Evolutionary conservation across 208 protist species (phyloP).

Genomic region (Histomonas meleagridis): DNA sequence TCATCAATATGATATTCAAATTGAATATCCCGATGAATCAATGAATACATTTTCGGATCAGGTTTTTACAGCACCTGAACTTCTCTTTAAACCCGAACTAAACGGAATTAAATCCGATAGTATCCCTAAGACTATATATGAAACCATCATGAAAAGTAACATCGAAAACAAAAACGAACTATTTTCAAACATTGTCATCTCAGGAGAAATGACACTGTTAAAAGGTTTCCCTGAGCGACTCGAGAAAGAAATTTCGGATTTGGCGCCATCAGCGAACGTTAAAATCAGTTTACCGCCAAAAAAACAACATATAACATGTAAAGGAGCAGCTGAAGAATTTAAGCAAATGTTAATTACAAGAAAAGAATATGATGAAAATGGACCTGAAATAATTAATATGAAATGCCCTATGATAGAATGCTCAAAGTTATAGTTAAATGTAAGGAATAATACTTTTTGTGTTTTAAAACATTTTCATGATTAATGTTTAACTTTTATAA

Average conservation of each 20-base stretch:
- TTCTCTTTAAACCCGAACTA: conserved; percentile 57
- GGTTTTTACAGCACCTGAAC: conserved; percentile 60
- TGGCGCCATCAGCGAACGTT: conserved; percentile 54
- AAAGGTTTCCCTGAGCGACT: conserved; percentile 81
- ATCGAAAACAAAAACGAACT: conserved; percentile 56
- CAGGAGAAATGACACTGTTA: conserved; percentile 55
- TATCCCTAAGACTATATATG: conserved; percentile 55
- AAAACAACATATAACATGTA: too few relatives aligned
- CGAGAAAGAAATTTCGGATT: conserved; percentile 59
- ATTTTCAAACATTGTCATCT: conserved; percentile 56
- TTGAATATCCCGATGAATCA: conserved; percentile 63
- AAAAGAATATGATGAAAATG: too few relatives aligned
- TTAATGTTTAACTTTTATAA: too few relatives aligned
- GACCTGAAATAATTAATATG: too few relatives aligned
- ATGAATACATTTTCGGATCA: conserved; percentile 51
- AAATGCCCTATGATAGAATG: too few relatives aligned
- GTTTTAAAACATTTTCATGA: too few relatives aligned
- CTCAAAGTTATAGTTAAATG: too few relatives aligned
- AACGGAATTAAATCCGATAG: background rate
- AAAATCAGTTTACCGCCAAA: conserved; percentile 58
- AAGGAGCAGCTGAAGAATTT: too few relatives aligned
- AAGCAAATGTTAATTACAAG: too few relatives aligned
- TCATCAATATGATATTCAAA: conserved; percentile 54
- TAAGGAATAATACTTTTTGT: too few relatives aligned
- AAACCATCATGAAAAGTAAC: conserved; percentile 64